Evolutionary conservation across 2,329 filamentous ascomycete species (phyloP).

Genomic region (Geosmithia morbida): DNA sequence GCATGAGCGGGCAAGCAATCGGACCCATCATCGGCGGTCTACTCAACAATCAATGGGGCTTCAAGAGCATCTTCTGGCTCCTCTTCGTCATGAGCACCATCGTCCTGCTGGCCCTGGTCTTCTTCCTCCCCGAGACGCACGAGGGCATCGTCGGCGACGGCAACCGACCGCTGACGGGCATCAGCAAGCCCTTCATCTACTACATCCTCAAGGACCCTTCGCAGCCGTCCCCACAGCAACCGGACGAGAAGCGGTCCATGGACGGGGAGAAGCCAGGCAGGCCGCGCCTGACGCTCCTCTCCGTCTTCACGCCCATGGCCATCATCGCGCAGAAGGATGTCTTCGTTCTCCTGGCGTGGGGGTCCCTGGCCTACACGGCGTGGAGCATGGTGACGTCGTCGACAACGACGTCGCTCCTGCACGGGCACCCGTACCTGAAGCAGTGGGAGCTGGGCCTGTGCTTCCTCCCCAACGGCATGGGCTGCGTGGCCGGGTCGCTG

Average conservation of each 20-base stretch:
- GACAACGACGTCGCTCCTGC: constrained; percentile 21
- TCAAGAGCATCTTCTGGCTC: constrained; percentile 16
- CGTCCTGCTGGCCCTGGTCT: constrained; percentile 8
- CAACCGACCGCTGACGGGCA: constrained; percentile 7
- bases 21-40: constrained; percentile 17
- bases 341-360: constrained; percentile 24
- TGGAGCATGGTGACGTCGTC: constrained; percentile 31
- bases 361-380: constrained; percentile 18
- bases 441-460: constrained; percentile 10
- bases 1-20: constrained; percentile 8
- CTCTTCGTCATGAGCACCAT: constrained; percentile 9
- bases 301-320: constrained; percentile 18
- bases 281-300: not conserved
- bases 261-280: not conserved
- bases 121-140: constrained; percentile 14
- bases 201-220: constrained; percentile 4
- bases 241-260: constrained; percentile 3
- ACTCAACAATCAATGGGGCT: constrained; percentile 11
- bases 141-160: constrained; percentile 13
- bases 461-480: constrained; percentile 11
- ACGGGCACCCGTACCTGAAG: constrained; percentile 9
- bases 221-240: not conserved
- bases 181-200: constrained; percentile 11
- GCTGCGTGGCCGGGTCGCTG: constrained; percentile 19
- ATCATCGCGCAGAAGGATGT: constrained; percentile 27